Evolutionary conservation across 1,139 yeast genomes (phyloP), one percentile per base, ranked within the genome.

Genomic region (Chernovozyma aurita): DNA sequence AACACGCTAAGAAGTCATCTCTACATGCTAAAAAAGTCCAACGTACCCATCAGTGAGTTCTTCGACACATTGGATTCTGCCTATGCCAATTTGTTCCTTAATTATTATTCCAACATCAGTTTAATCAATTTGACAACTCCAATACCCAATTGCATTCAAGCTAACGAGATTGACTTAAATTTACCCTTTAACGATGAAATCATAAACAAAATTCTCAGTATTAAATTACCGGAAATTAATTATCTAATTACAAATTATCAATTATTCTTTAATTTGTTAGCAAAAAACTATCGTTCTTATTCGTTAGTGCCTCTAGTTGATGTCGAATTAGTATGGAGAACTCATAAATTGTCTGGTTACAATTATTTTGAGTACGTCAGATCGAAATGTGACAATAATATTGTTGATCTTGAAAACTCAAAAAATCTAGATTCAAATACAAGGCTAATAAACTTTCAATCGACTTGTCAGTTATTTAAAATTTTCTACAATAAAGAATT

Each of bases 291-390:
- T 24, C 24, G 38, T 18, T 21, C 16, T 17, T 35, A 35, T 28
- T 35, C 38, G 9, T 29, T 35, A 20, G 38, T 35, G 5, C 38
- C 38, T 4, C 22, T 35, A 14, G 14, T 32, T 5, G 35, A 35
- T 8, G 32, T 29, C 6, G 38, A 35, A 16, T n/a, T 35, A 7
- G 35, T 35, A 3, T 35, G 38, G 38, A 35, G 30, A 28, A 32
- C 35, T 18, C 38, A 35, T 29, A 35, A 35, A 20, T 21, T 35
- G 4, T 31, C 35, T 7, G 27, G 28, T 2, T 27, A 35, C 13
- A 22, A 25, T 15, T 35, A 35, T 18, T 29, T 35, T 6, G 38
- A 35, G 21, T 32, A 21, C 24, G 14, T 30, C 20, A 22, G 30
- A 16, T 8, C 20, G 1, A 24, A 28, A 21, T 35, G 38, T 21